phyloP scores from a whole-genome alignment of 805 yeast species.

The Starmerella cellae region DNA sequence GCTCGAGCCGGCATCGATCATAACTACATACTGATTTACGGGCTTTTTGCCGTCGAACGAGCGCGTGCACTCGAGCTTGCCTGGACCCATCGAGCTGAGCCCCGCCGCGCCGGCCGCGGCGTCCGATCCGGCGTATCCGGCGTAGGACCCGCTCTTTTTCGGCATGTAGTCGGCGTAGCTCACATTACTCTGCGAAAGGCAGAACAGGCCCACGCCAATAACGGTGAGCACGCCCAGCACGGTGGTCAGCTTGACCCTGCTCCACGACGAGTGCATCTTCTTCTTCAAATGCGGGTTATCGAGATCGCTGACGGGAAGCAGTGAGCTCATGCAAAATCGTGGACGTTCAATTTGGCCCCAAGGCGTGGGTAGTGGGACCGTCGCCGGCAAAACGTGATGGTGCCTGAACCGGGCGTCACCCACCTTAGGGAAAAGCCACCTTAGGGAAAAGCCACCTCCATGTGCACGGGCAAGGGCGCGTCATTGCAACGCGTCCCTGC shows the following conservation, averaged over 20 bases:
- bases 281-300: slow-evolving; percentile 17
- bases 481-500: too few relatives aligned
- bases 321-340: slow-evolving; percentile 2
- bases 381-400: background rate
- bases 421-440: too few relatives aligned
- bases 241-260: slow-evolving; percentile 9
- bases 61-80: slow-evolving; percentile 23
- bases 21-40: slow-evolving; percentile 57
- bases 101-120: slow-evolving; percentile 4
- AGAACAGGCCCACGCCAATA: slow-evolving; percentile 1
- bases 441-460: too few relatives aligned
- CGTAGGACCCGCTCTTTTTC: background rate
- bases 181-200: background rate
- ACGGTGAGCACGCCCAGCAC: slow-evolving; percentile 3
- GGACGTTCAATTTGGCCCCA: background rate
- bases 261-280: slow-evolving; percentile 1
- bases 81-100: too few relatives aligned
- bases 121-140: background rate
- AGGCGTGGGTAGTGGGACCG: too few relatives aligned
- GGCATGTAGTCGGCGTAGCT: slow-evolving; percentile 5
- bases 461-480: too few relatives aligned
- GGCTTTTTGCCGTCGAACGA: slow-evolving; percentile 31
- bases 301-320: slow-evolving; percentile 13
- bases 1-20: slow-evolving; percentile 97
- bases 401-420: background rate